Percentiles rank a stretch among this genome's conserved stretches.
Evolutionary conservation across 305 asterid species (phyloP).

Genomic region (Fraxinus velutina): DNA sequence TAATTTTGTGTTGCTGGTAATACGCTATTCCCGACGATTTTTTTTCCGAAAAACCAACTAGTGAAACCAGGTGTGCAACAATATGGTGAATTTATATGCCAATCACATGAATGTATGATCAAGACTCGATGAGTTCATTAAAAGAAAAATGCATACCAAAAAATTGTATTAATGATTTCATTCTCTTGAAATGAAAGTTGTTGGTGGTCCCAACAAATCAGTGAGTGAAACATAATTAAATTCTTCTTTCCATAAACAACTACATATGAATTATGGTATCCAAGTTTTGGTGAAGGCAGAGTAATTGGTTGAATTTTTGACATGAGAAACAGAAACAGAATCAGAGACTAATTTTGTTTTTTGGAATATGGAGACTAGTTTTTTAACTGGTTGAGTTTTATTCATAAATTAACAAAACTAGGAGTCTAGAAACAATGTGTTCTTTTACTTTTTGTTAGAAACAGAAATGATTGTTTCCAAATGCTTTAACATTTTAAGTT

Average conservation of each 20-base stretch:
- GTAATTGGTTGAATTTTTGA: background rate
- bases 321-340: background rate
- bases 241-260: conserved; percentile 2
- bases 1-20: background rate
- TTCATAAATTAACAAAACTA: background rate
- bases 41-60: background rate
- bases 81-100: background rate
- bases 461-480: background rate
- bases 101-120: background rate
- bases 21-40: background rate
- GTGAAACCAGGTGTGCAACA: background rate
- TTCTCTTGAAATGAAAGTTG: conserved; percentile 15
- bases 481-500: background rate
- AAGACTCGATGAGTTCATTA: background rate
- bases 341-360: background rate
- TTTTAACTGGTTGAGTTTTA: background rate
- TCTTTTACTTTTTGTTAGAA: background rate
- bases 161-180: background rate
- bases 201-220: background rate
- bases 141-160: background rate
- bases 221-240: background rate
- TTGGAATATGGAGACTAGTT: background rate
- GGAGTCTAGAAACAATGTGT: background rate
- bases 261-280: background rate
- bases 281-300: conserved; percentile 5